Evolutionary conservation across 2,329 filamentous ascomycete genomes (phyloP).

Genomic region (Acephala macrosclerotiorum): DNA sequence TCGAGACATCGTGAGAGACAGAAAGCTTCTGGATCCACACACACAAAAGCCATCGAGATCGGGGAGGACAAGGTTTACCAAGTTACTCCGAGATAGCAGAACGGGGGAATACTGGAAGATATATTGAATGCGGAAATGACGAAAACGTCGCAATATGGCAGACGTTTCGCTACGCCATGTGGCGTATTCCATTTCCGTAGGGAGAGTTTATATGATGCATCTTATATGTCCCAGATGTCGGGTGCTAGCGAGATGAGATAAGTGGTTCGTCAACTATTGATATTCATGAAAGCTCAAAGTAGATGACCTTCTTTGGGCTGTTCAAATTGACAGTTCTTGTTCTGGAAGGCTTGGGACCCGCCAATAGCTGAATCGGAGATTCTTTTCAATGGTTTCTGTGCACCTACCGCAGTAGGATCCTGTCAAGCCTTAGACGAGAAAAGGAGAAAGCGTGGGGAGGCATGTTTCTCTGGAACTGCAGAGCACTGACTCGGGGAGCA

Average conservation of each 20-base stretch:
- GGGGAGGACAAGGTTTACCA: background rate
- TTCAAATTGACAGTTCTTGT: background rate
- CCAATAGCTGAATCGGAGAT: background rate
- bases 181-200: background rate
- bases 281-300: background rate
- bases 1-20: background rate
- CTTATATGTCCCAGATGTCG: constrained; percentile 5
- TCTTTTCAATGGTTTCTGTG: constrained; percentile 8
- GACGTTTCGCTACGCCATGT: background rate
- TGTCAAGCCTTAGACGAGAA: constrained; percentile 1
- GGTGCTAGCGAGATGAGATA: constrained; percentile 6
- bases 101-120: background rate
- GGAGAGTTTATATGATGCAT: background rate
- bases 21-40: background rate
- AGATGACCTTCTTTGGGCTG: background rate
- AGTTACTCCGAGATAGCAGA: background rate
- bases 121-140: constrained; percentile 5
- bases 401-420: background rate
- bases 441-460: background rate
- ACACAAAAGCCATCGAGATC: background rate
- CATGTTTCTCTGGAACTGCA: background rate
- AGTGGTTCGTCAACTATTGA: background rate
- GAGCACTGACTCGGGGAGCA: constrained; percentile 1
- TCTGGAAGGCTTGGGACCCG: background rate
- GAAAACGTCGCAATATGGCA: background rate